These are phyloP conservation scores for Hemileia vastatrix DNA, from an alignment of 1,284 basidiomycete genomes.

Conservation along the genomic window DNA sequence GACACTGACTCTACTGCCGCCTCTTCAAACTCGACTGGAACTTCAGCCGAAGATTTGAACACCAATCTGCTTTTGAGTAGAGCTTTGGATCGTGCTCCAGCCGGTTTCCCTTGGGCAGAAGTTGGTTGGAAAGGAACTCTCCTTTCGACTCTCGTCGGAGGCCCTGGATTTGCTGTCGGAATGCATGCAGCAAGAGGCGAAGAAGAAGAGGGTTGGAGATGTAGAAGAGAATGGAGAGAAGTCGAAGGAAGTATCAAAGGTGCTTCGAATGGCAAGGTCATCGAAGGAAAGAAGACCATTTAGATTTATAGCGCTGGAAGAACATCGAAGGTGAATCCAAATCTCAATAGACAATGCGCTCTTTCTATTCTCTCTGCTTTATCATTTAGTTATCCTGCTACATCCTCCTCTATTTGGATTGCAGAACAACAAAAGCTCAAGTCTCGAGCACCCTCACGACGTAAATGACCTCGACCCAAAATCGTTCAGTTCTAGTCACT, in stretches of 20 bases:
- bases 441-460: too few relatives aligned
- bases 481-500: too few relatives aligned
- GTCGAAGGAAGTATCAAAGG: background rate
- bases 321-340: too few relatives aligned
- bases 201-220: background rate
- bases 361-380: too few relatives aligned
- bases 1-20: background rate
- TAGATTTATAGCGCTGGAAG: background rate
- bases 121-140: background rate
- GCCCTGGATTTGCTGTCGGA: background rate
- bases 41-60: background rate
- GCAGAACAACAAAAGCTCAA: too few relatives aligned
- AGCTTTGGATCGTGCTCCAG: background rate
- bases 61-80: background rate
- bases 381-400: too few relatives aligned
- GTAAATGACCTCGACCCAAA: too few relatives aligned
- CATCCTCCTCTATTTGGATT: too few relatives aligned
- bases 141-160: background rate
- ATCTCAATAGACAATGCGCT: too few relatives aligned
- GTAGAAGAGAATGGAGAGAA: background rate
- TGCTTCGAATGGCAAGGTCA: background rate
- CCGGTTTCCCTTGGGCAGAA: background rate
- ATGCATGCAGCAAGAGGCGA: background rate
- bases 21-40: background rate
- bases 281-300: background rate